A percentile compares a stretch with the other conserved stretches of the same genome.
Conservation (phyloP, 805 yeast species). For the Yamadazyma laniorum region DNA sequence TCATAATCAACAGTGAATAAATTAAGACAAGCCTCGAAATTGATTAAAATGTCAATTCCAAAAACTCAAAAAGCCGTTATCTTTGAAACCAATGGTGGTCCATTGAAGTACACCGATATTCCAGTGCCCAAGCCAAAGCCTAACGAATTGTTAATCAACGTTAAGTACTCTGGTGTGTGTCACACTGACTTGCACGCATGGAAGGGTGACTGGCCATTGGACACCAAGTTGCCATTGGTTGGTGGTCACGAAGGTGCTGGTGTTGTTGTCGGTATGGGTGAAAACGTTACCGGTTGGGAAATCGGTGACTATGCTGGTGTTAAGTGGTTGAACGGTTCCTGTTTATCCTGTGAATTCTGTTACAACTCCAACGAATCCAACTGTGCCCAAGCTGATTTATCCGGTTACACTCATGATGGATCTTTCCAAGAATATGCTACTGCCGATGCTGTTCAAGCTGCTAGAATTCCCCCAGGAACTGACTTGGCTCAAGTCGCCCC, state of each 20-base stretch:
- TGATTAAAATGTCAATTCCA: conserved; percentile 28
- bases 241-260: conserved; percentile 53
- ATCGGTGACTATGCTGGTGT: conserved; percentile 45
- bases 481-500: conserved; percentile 60
- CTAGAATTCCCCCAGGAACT: conserved; percentile 53
- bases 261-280: conserved; percentile 43
- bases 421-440: conserved; percentile 68
- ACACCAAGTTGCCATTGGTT: conserved; percentile 44
- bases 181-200: conserved; percentile 49
- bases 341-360: conserved; percentile 43
- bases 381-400: conserved; percentile 65
- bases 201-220: conserved; percentile 49
- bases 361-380: conserved; percentile 44
- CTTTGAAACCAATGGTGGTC: conserved; percentile 43
- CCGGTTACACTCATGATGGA: conserved; percentile 76
- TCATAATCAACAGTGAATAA: conserved; percentile 4
- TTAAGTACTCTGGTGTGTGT: conserved; percentile 47
- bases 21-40: conserved; percentile 5
- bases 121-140: conserved; percentile 44
- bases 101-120: conserved; percentile 39
- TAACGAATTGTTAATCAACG: conserved; percentile 41
- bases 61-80: conserved; percentile 43
- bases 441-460: conserved; percentile 64
- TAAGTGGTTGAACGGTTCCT: conserved; percentile 48
- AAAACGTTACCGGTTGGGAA: conserved; percentile 42